These are phyloP conservation scores for Plasmodium inui DNA, from an alignment of 169 alveolate species.

Conservation along the genomic window DNA sequence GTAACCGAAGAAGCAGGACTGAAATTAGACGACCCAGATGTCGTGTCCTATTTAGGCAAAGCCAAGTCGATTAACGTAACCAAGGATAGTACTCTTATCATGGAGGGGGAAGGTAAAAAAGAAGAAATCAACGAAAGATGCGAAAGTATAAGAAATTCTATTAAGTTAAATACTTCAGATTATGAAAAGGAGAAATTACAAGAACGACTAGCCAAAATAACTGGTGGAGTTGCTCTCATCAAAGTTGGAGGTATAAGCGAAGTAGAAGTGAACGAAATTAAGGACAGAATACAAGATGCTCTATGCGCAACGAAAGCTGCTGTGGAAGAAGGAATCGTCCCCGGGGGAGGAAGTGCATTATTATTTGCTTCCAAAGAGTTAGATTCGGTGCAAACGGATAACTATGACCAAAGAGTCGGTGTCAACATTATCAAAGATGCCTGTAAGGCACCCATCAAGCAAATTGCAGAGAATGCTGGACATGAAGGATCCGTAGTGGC, in stretches of 20 bases:
- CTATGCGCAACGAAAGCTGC: conserved; percentile 99
- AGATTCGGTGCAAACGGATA: conserved; percentile 86
- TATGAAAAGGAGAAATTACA: conserved; percentile 96
- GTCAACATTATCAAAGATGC: conserved; percentile 96
- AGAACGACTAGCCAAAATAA: conserved; percentile 98
- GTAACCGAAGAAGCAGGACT: conserved; percentile 94
- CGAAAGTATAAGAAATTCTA: conserved; percentile 92
- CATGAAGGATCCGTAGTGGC: conserved; percentile 97
- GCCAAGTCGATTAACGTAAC: conserved; percentile 96
- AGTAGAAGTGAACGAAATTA: conserved; percentile 97
- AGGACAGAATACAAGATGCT: conserved; percentile 99
- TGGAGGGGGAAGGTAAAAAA: conserved; percentile 97
- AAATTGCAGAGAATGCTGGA: conserved; percentile 99
- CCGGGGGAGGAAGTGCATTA: conserved; percentile 99
- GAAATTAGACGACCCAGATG: conserved; percentile 86
- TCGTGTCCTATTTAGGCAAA: conserved; percentile 89
- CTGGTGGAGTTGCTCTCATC: conserved; percentile 99
- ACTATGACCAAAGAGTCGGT: conserved; percentile 96
- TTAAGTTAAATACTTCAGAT: conserved; percentile 91
- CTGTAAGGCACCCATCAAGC: conserved; percentile 96
- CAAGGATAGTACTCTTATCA: conserved; percentile 98
- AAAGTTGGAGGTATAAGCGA: conserved; percentile 98
- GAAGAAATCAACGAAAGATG: conserved; percentile 92
- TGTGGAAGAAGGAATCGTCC: conserved; percentile 98
- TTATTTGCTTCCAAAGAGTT: conserved; percentile 91